Base-by-base conservation (phyloP, 164 flowering plant species). In the Houttuynia cordata region DNA sequence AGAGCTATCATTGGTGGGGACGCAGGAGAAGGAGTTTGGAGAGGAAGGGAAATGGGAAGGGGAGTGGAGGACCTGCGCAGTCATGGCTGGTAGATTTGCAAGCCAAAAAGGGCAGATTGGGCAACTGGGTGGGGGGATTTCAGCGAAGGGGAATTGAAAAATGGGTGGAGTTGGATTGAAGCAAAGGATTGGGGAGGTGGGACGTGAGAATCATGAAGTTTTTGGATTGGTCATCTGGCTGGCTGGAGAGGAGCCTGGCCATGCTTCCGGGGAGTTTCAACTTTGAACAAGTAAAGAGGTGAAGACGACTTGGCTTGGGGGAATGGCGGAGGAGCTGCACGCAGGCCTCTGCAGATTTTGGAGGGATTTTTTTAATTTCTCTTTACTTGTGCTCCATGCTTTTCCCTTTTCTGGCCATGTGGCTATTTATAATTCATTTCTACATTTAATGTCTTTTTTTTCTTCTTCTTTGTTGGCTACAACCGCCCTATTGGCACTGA, bases 31-130 rank as follows among this genome's bases (percentile, higher is more conserved):
- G 51, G 74, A 73, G 53, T 73, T 72, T 64, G 78, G 70, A 34
- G 83, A 72, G 15, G 79, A 74, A 57, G 76, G 73, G 51, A 71
- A 75, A 62, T 68, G 71, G 50, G 76, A 68, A 52, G 77, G 74
- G 40, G 78, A 73, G 58, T 67, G 82, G 51, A 80, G 80, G 58
- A 82, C 82, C 64, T 76, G 80, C 10, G 58, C 65, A 10, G 81
- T 77, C 81, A 80, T 80, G 65, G 78, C 67, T 67, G 68, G 71
- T n/a, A n/a, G n/a, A n/a, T n/a, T n/a, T n/a, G n/a, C n/a, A n/a
- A n/a, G n/a, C n/a, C n/a, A n/a, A n/a, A n/a, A n/a, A n/a, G n/a
- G n/a, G n/a, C n/a, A n/a, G n/a, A n/a, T n/a, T n/a, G n/a, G n/a
- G n/a, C n/a, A n/a, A n/a, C n/a, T n/a, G n/a, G n/a, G n/a, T n/a